Evolutionary conservation across 495 filamentous ascomycete genomes (phyloP).

Genomic region (Aspergillus mulundensis): DNA sequence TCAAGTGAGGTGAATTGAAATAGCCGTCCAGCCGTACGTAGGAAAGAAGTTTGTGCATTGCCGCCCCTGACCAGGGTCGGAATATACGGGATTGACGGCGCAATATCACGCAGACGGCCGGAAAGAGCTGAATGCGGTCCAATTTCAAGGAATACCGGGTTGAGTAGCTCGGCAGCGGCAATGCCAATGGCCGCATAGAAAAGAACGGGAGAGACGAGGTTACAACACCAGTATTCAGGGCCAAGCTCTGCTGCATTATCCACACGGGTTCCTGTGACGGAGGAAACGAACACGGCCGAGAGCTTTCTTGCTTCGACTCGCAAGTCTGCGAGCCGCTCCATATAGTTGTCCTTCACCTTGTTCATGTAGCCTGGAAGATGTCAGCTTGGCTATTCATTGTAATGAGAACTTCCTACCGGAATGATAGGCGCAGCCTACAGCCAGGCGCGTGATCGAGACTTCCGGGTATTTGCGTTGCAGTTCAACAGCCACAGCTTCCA

Average conservation of each 20-base stretch:
- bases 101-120: neutral
- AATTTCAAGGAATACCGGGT: neutral
- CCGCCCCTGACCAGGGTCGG: neutral
- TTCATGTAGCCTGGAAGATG: neutral
- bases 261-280: neutral
- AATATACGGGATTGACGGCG: neutral
- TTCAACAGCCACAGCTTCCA: conserved; percentile 35
- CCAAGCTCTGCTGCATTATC: neutral
- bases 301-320: neutral
- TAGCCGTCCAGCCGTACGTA: neutral
- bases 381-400: neutral
- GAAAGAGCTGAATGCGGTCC: neutral
- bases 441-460: conserved; percentile 33
- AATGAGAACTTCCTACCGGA: neutral
- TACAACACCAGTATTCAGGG: neutral
- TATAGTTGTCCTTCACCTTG: conserved; percentile 43
- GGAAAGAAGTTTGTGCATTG: neutral
- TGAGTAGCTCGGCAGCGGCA: neutral
- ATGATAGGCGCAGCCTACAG: conserved; percentile 36
- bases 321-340: neutral
- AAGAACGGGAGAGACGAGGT: neutral
- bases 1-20: neutral
- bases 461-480: conserved; percentile 19
- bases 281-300: neutral
- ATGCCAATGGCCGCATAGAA: neutral